Base-by-base conservation (phyloP, 345 rosid species). In the Xanthoceras sorbifolium region DNA sequence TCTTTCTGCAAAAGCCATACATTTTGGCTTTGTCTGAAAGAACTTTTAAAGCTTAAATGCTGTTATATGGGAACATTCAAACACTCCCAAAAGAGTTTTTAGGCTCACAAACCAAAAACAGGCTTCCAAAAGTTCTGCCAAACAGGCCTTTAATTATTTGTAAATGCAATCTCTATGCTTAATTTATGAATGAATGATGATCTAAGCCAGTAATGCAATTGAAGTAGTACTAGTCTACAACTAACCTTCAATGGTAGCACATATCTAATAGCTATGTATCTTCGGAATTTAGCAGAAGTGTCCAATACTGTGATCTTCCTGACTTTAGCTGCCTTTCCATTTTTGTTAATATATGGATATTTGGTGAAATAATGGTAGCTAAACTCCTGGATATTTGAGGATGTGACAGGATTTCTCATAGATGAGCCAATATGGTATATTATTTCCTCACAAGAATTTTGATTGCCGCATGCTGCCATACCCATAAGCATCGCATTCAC, bases 361-460 rank as follows among this genome's bases (percentile, higher is more conserved):
- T 64, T 57, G 0, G 60, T 64, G 67, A 81, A 81, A 62, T 76
- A 72, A 22, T 12, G 18, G 3, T 1, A 2, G 4, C 0, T 0
- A 9, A 29, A 59, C 14, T 76, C 73, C 0, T n/a, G 40, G 20
- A 76, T 2, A n/a, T 46, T 15, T 0, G 74, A 65, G 15, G 23
- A 59, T 2, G 9, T 70, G 0, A 76, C 1, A 11, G 83, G 80
- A 10, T 80, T 80, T 71, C 72, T 71, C 14, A 31, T 15, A 4
- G 83, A 80, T 20, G 80, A 80, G 14, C 80, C 73, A 32, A 80
- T 14, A 23, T 80, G 83, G 48, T 80, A 80, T 28, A 79, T 74
- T 7, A 17, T 10, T 15, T 67, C n/a, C n/a, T n/a, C n/a, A n/a
- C n/a, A 25, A 9, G 32, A 32, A 26, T 23, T 2, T 22, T 63